Conservation (phyloP, 306 rosid species). For the Gastrolobium bilobum region DNA sequence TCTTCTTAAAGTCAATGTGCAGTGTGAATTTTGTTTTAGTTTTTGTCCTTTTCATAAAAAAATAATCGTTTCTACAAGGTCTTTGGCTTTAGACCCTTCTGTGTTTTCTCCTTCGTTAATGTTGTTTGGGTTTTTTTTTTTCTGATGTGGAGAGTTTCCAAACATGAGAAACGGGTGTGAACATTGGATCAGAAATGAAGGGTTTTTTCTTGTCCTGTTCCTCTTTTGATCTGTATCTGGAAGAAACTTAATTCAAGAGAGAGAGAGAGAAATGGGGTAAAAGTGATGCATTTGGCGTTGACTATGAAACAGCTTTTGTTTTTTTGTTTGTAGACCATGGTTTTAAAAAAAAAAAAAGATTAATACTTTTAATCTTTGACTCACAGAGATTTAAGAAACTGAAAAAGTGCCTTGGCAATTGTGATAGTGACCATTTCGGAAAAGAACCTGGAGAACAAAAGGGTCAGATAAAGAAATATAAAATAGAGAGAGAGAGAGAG, state of each 20-base stretch:
- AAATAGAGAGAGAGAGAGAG: slow-evolving; percentile 3
- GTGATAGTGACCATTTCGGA: slow-evolving; percentile 46
- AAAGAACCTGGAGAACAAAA: slow-evolving; percentile 30
- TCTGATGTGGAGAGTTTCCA: background rate
- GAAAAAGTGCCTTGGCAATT: slow-evolving; percentile 33
- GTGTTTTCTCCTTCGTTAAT: slow-evolving; percentile 1
- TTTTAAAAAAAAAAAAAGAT: background rate
- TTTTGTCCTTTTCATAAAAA: background rate
- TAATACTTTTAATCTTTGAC: slow-evolving; percentile 46
- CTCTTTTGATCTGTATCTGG: slow-evolving; percentile 34
- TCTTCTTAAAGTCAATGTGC: slow-evolving; percentile 49
- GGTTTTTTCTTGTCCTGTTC: slow-evolving; percentile 65
- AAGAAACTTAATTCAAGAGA: slow-evolving; percentile 37
- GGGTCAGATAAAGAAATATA: background rate
- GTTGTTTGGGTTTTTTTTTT: background rate
- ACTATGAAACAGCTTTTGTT: slow-evolving; percentile 56
- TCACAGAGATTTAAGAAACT: slow-evolving; percentile 43
- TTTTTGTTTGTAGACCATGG: slow-evolving; percentile 41
- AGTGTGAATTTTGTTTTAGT: slow-evolving; percentile 43
- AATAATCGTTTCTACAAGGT: background rate
- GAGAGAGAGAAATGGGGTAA: slow-evolving; percentile 22
- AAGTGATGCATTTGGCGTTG: slow-evolving; percentile 74
- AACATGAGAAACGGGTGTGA: slow-evolving; percentile 49
- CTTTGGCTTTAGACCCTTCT: slow-evolving; percentile 17
- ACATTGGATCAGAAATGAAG: slow-evolving; percentile 51